Evolutionary conservation across 805 yeast genomes (phyloP), one percentile per base, ranked within the genome.

Genomic region (Yueomyces sinensis): DNA sequence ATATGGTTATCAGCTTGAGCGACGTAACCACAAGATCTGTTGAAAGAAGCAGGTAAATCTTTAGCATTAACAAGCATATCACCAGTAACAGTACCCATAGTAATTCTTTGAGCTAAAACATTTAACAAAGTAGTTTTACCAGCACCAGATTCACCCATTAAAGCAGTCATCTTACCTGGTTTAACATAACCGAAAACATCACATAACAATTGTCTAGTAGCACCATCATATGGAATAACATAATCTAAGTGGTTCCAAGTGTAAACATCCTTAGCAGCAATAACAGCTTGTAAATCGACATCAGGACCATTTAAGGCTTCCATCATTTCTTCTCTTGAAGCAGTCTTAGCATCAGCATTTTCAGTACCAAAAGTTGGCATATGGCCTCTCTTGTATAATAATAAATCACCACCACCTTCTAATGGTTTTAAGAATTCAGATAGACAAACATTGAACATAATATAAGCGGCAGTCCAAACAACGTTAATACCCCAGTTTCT

Each of bases 91-190:
- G 72, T 74, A 57, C 89, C 91, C 52, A 70, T 63, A 30, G 75
- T 69, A 36, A 77, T 70, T 54, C 89, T 69, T 49, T 76, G 81
- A 17, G 84, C 76, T 40, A 81, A 65, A 44, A 77, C 76, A 54
- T 80, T 79, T 46, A 81, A 63, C 38, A 80, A 61, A 3, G 89
- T 81, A 18, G 91, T 80, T 50, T 80, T 80, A 62, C 91, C 91
- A 31, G 91, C 91, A 61, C 91, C 91, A 24, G 89, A 80, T 35
- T 78, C 81, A 49, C 91, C 91, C 87, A 80, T 79, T 38, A 80
- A 63, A 4, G 89, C 89, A 29, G 87, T 79, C 56, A 80, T 63
- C 37, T 81, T 78, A 46, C 89, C 89, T 15, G 89, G 89, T 49
- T 74, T 75, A 36, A 78, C 83, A 65, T 75, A 80, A 33, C 89